Evolutionary conservation across 305 asterid genomes (phyloP), one percentile per base, ranked within the genome.

Genomic region (Plantago lanceolata): DNA sequence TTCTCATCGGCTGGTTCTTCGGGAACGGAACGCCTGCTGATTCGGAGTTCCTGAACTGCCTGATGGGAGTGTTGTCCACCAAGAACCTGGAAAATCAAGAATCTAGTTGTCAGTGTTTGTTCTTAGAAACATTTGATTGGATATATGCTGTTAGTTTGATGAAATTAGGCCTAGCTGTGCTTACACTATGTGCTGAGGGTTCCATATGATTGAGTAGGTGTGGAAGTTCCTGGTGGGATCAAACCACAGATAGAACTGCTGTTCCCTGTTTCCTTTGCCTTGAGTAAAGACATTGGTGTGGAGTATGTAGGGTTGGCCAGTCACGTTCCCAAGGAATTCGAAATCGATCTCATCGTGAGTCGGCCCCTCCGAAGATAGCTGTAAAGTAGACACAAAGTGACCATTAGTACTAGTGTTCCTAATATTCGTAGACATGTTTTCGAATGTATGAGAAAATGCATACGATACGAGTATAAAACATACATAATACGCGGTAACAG

Each of bases 311-410:
- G 96, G 96, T 58, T 89, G 69, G 0, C 90, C 94, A 2, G 78
- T 78, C 17, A 80, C 81, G 61, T 89, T 89, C 17, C 96, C 94
- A 19, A 89, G 65, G 75, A 89, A 89, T 74, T 89, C 96, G 9
- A 84, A 86, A 75, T 89, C 96, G n/a, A 89, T 89, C 71, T 89
- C 96, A 47, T 89, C 96, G 69, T 89, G 96, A 0, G 78, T 77
- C n/a, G 94, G 74, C 11, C 95, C 96, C 74, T 83, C 79, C 7
- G 96, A 89, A n/a, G 96, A 86, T 62, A 89, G 67, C 95, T 89
- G 81, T 77, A 75, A 28, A 48, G 1, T 8, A 20, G 6, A 20
- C 59, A 13, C 37, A 59, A 15, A 21, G 8, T 26, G 24, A 26
- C 17, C 13, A 40, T 29, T 21, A 24, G 48, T 6, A 61, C 28